Evolutionary conservation across 805 yeast genomes (phyloP).

Genomic region (Yarrowia sp.): DNA sequence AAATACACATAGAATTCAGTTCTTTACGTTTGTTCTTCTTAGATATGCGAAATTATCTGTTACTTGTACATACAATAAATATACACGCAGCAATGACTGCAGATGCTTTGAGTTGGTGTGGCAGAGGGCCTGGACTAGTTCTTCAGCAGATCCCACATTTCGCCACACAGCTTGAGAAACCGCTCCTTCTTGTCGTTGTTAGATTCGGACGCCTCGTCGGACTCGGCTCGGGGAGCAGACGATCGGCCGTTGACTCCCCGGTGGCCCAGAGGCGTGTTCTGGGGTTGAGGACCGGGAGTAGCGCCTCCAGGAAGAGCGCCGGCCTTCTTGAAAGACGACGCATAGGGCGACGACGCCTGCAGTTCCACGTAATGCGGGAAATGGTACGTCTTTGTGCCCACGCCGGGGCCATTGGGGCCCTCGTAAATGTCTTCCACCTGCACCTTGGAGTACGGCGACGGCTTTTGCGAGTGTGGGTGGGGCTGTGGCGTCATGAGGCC

Average conservation of each 20-base stretch:
- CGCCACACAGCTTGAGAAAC: conserved; percentile 48
- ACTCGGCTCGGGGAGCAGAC: conserved; percentile 11
- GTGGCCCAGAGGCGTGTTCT: background rate
- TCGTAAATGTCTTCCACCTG: conserved; percentile 38
- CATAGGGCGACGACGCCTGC: conserved; percentile 36
- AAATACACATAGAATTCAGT: too few relatives aligned
- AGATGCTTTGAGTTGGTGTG: conserved; percentile 1
- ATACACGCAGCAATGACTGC: conserved; percentile 37
- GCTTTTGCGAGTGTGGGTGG: conserved; percentile 32
- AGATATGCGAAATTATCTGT: conserved; percentile 23
- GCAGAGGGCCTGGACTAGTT: background rate
- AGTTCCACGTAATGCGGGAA: conserved; percentile 38
- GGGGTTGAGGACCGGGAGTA: background rate
- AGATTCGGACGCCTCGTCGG: conserved; percentile 10
- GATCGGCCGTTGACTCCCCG: conserved; percentile 4
- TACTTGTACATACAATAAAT: conserved; percentile 36
- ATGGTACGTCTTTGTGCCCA: conserved; percentile 31
- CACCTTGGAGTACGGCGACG: conserved; percentile 38
- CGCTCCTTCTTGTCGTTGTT: conserved; percentile 42
- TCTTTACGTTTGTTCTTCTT: too few relatives aligned
- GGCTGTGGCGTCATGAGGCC: conserved; percentile 35
- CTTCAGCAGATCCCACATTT: conserved; percentile 48
- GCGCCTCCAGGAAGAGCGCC: conserved; percentile 2
- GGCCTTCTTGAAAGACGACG: conserved; percentile 35
- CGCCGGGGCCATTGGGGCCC: conserved; percentile 21